These are phyloP conservation scores for Penstemon eatonii DNA, from an alignment of 257 asterid species.

Conservation along the genomic window DNA sequence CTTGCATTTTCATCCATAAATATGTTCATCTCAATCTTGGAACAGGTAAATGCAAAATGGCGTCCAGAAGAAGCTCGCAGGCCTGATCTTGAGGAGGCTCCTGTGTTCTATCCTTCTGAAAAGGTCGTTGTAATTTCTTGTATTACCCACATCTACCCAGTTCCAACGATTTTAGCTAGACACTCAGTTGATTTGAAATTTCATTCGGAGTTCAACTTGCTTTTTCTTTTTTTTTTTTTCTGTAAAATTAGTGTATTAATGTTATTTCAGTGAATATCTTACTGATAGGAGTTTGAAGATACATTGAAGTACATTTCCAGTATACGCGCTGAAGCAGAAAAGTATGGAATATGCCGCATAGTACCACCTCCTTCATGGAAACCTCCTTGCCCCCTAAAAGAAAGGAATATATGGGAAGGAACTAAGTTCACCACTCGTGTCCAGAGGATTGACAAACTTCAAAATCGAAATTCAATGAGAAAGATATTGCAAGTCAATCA, in stretches of 20 bases:
- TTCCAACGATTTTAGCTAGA: constrained; percentile 7
- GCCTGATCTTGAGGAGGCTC: constrained; percentile 81
- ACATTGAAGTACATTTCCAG: constrained; percentile 78
- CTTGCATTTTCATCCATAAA: constrained; percentile 3
- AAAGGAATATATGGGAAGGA: constrained; percentile 60
- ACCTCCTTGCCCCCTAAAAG: constrained; percentile 88
- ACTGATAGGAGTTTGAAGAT: constrained; percentile 80
- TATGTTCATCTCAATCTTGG: constrained; percentile 35
- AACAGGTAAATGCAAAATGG: constrained; percentile 88
- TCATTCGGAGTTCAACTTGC: not conserved
- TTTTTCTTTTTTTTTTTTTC: constrained; percentile 1
- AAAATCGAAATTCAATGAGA: constrained; percentile 72
- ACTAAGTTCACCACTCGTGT: constrained; percentile 79
- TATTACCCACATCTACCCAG: constrained; percentile 9
- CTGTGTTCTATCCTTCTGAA: constrained; percentile 92
- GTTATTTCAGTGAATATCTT: constrained; percentile 29
- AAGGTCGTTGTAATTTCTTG: constrained; percentile 52
- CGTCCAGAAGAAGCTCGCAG: constrained; percentile 73
- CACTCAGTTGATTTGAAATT: not conserved
- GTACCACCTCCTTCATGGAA: constrained; percentile 97
- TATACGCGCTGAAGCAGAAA: constrained; percentile 82
- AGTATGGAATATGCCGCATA: constrained; percentile 91
- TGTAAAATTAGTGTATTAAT: constrained; percentile 2
- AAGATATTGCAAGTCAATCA: constrained; percentile 52
- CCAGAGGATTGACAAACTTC: constrained; percentile 92